Evolutionary conservation across 208 protist species (phyloP).

Genomic region (Crithidia thermophila): DNA sequence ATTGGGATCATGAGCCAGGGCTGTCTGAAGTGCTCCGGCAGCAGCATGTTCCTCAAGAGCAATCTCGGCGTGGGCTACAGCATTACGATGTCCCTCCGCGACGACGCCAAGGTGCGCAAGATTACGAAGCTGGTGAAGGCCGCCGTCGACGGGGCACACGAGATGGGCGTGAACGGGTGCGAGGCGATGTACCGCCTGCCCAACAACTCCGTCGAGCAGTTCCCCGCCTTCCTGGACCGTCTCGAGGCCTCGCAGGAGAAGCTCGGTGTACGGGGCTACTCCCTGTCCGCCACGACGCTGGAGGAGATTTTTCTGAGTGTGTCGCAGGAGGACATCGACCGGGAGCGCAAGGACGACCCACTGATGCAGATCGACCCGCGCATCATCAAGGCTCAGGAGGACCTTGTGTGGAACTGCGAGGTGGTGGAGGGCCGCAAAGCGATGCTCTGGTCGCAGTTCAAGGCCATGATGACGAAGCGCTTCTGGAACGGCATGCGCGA

Average conservation of each 20-base stretch:
- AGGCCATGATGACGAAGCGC: conserved; percentile 59
- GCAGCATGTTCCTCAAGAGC: conserved; percentile 63
- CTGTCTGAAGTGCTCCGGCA: conserved; percentile 62
- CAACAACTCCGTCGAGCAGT: conserved; percentile 7
- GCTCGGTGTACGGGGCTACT: conserved; percentile 48
- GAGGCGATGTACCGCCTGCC: conserved; percentile 58
- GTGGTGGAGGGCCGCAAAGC: conserved; percentile 12
- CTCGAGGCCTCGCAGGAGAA: conserved; percentile 32
- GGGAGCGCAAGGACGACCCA: neutral
- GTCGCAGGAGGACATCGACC: conserved; percentile 32
- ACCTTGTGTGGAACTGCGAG: conserved; percentile 26
- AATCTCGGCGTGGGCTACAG: conserved; percentile 62
- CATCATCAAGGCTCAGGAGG: conserved; percentile 30
- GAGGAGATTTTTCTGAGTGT: conserved; percentile 83
- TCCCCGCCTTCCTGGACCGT: conserved; percentile 41
- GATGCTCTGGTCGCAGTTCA: conserved; percentile 48
- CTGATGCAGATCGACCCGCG: conserved; percentile 1
- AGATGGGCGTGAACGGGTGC: conserved; percentile 15
- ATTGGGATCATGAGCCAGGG: conserved; percentile 91
- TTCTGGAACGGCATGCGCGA: conserved; percentile 58
- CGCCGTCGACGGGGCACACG: conserved; percentile 26
- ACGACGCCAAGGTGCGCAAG: conserved; percentile 15
- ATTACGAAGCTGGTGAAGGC: conserved; percentile 25
- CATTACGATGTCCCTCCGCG: conserved; percentile 24
- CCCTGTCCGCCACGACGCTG: conserved; percentile 64